These are phyloP conservation scores for Vitis riparia DNA, from an alignment of 164 flowering plant genomes.

Conservation along the genomic window DNA sequence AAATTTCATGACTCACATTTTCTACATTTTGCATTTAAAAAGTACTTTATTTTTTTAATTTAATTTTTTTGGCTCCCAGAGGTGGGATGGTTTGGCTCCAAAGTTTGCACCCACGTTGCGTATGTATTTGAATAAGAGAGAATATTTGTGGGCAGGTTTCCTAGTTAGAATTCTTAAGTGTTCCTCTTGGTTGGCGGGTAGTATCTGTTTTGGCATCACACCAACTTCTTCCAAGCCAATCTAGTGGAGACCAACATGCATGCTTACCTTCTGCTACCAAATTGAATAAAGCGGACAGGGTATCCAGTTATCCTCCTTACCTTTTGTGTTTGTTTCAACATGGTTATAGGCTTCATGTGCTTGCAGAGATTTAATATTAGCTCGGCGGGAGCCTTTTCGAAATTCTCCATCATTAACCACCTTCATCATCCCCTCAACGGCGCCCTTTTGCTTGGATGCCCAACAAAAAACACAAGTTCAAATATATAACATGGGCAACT, in stretches of 20 bases:
- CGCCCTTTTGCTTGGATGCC: too few species aligned
- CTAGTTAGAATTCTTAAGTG: constrained; percentile 8
- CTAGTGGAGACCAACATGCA: constrained; percentile 37
- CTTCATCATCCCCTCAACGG: neutral
- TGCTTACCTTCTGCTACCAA: neutral
- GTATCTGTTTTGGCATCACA: constrained; percentile 3
- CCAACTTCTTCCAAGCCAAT: neutral
- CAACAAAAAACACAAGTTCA: too few species aligned
- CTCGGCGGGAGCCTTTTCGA: neutral
- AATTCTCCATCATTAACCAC: neutral
- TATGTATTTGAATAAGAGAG: neutral
- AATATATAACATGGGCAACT: too few species aligned
- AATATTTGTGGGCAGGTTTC: constrained; percentile 11
- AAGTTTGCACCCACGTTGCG: neutral
- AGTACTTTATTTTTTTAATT: too few species aligned
- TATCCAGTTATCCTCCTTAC: neutral
- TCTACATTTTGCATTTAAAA: too few species aligned
- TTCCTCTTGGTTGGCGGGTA: constrained; percentile 15
- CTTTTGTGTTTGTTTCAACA: neutral
- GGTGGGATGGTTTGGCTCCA: neutral
- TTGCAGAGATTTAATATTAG: neutral
- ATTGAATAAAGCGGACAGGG: neutral
- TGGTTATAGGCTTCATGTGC: neutral
- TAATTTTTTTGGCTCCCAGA: neutral
- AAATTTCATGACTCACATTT: too few species aligned